Conservation (phyloP, 192 early-diverging fungal genomes). For the Chytriomyces hyalinus region DNA sequence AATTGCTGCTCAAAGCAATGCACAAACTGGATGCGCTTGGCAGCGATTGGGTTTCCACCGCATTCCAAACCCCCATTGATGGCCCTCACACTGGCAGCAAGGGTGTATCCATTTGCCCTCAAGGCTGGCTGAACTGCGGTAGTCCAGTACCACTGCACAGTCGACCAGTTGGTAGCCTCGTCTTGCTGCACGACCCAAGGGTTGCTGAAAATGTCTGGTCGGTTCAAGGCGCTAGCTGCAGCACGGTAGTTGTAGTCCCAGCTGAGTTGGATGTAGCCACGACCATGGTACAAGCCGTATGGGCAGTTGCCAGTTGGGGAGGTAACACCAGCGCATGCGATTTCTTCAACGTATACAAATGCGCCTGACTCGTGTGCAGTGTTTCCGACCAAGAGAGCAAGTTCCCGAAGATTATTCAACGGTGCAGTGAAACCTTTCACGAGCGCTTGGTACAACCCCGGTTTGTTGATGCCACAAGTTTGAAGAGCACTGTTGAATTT, state of each 20-base stretch:
- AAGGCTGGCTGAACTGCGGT: constrained; percentile 6
- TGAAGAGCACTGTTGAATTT: constrained; percentile 6
- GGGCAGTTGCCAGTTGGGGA: constrained; percentile 2
- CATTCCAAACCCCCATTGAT: constrained; percentile 26
- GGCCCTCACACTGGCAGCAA: not conserved
- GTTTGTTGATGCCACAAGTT: constrained; percentile 20
- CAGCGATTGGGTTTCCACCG: not conserved
- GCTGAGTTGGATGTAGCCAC: constrained; percentile 21
- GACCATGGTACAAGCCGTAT: constrained; percentile 25
- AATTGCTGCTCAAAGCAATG: not conserved
- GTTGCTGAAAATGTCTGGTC: not conserved
- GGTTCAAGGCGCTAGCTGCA: not conserved
- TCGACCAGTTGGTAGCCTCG: not conserved
- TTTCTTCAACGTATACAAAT: not conserved
- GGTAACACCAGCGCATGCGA: not conserved
- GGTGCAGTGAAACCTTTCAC: not conserved
- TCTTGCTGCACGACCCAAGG: constrained; percentile 10
- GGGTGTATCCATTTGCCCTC: not conserved
- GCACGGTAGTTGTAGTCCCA: constrained; percentile 18
- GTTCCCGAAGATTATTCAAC: constrained; percentile 1
- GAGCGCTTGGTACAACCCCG: not conserved
- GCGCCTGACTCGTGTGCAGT: constrained; percentile 2
- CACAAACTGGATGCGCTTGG: not conserved
- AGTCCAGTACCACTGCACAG: constrained; percentile 21
- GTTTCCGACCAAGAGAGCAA: constrained; percentile 22